Evolutionary conservation across 176 grass and related monocot species (phyloP).

Genomic region (Ananas comosus): DNA sequence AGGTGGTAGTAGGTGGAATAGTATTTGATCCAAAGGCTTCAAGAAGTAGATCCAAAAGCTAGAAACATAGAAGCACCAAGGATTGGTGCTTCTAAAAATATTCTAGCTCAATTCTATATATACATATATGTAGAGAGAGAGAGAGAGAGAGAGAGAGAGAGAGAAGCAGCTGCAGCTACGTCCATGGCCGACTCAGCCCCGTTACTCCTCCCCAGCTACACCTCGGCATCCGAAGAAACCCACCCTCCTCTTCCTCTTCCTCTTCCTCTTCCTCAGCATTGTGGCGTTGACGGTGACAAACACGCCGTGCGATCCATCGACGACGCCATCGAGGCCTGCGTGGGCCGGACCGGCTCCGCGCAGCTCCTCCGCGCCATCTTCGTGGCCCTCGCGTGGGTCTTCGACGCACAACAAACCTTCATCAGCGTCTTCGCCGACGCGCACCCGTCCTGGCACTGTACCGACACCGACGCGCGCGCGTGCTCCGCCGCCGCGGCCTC

Average conservation of each 20-base stretch:
- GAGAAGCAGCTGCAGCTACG: no score
- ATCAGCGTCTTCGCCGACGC: conserved; percentile 86
- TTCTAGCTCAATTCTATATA: no score
- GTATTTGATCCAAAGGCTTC: no score
- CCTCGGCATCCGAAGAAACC: background rate
- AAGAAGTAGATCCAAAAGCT: no score
- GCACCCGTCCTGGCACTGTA: conserved; percentile 69
- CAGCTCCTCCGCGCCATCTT: conserved; percentile 58
- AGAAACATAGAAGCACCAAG: no score
- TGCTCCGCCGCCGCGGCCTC: conserved; percentile 26
- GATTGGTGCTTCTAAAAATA: no score
- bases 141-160: no score
- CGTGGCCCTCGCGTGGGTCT: conserved; percentile 63
- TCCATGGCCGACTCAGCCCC: no score
- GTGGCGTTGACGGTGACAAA: background rate
- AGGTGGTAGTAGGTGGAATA: no score
- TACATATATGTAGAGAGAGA: no score
- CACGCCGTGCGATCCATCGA: conserved; percentile 25
- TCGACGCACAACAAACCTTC: conserved; percentile 96
- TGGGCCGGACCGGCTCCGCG: conserved; percentile 23
- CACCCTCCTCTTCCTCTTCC: conserved; percentile 6
- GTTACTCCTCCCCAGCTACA: no score
- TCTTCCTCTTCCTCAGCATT: conserved; percentile 4
- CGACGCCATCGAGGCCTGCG: conserved; percentile 63
- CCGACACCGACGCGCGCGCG: background rate